Percentiles rank a stretch among this genome's conserved stretches.
Evolutionary conservation across 2,329 filamentous ascomycete genomes (phyloP).

Genomic region (Aspergillus persii): DNA sequence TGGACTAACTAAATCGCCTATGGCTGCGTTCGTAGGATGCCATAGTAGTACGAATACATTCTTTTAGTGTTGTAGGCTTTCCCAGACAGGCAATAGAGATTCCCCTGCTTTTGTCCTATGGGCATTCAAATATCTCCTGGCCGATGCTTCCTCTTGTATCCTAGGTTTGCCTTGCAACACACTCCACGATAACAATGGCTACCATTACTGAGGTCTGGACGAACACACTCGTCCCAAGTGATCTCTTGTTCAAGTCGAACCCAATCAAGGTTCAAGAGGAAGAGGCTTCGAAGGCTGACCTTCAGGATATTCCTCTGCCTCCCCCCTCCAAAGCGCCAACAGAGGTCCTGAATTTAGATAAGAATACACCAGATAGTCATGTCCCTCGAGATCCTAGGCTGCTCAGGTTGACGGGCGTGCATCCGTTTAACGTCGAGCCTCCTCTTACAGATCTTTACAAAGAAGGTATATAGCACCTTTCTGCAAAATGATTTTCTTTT

Average conservation of each 20-base stretch:
- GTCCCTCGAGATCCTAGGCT: conserved; percentile 76
- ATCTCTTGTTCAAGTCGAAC: conserved; percentile 18
- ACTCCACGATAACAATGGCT: conserved; percentile 19
- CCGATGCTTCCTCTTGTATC: background rate
- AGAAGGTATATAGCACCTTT: conserved; percentile 37
- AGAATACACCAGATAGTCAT: conserved; percentile 79
- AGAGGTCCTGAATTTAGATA: conserved; percentile 68
- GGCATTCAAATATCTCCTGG: background rate
- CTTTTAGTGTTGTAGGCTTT: background rate
- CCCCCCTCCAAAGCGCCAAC: conserved; percentile 59
- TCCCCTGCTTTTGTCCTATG: background rate
- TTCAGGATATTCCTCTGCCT: conserved; percentile 62
- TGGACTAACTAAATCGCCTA: background rate
- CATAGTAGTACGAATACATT: background rate
- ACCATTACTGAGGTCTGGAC: conserved; percentile 26
- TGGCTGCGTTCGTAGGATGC: background rate
- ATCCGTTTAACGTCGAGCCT: conserved; percentile 89
- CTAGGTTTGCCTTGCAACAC: background rate
- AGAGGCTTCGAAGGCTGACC: conserved; percentile 21
- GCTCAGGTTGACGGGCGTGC: conserved; percentile 81
- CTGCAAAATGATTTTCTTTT: background rate
- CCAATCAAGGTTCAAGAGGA: conserved; percentile 28
- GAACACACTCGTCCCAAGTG: conserved; percentile 12
- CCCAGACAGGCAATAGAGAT: background rate
- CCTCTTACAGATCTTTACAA: conserved; percentile 76